Evolutionary conservation across 2,329 filamentous ascomycete species (phyloP).

Genomic region (Scedosporium minutisporum): DNA sequence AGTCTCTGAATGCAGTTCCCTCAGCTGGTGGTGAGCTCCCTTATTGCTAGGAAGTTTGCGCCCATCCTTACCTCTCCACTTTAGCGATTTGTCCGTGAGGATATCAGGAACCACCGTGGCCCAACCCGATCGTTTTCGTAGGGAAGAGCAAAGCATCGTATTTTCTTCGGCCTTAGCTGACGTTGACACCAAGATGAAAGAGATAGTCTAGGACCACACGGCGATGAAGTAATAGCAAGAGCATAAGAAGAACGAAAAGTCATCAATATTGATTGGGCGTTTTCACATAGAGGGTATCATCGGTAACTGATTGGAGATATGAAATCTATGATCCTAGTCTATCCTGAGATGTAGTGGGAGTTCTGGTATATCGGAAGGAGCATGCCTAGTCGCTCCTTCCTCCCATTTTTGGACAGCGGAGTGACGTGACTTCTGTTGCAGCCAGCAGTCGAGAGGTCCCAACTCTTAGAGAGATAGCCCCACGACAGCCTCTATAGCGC

Average conservation of each 20-base stretch:
- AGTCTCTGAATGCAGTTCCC: slow-evolving; percentile 23
- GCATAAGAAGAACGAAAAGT: neutral
- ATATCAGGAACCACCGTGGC: slow-evolving; percentile 19
- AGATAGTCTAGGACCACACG: too few relatives aligned
- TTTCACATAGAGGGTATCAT: neutral
- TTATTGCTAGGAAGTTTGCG: neutral
- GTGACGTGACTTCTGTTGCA: neutral
- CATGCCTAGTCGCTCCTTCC: neutral
- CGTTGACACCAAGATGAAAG: neutral
- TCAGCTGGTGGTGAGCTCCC: slow-evolving; percentile 8
- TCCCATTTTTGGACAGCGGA: neutral
- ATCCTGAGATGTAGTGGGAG: neutral
- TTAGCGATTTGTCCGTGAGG: slow-evolving; percentile 5
- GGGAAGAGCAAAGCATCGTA: slow-evolving; percentile 28
- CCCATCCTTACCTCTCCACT: slow-evolving; percentile 16
- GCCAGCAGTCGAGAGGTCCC: neutral
- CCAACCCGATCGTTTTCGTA: slow-evolving; percentile 28
- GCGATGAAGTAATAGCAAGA: neutral
- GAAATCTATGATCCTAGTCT: slow-evolving; percentile 1
- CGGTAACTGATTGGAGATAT: neutral
- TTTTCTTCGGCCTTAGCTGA: neutral
- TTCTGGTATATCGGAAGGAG: neutral
- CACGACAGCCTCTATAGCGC: too few relatives aligned
- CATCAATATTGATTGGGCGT: too few relatives aligned
- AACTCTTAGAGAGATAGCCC: too few relatives aligned